Evolutionary conservation across 257 asterid genomes (phyloP).

Genomic region (Paulownia fortunei): DNA sequence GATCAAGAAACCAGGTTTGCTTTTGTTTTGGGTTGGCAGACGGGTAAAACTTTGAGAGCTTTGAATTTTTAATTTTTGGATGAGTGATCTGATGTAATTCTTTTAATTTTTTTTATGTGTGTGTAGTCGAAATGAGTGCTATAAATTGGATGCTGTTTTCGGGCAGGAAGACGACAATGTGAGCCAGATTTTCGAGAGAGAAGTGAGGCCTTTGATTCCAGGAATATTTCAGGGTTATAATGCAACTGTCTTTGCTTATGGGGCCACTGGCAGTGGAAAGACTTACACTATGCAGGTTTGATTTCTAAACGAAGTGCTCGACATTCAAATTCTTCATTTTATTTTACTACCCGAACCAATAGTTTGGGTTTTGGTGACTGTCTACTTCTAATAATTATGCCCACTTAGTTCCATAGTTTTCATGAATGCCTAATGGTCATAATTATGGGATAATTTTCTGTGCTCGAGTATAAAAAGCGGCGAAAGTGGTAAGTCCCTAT

Average conservation of each 20-base stretch:
- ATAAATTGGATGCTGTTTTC: constrained; percentile 73
- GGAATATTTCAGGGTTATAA: constrained; percentile 72
- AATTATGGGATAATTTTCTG: background rate
- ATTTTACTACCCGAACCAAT: background rate
- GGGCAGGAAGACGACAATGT: constrained; percentile 70
- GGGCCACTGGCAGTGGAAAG: constrained; percentile 98
- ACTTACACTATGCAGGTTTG: constrained; percentile 94
- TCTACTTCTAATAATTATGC: background rate
- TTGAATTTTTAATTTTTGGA: background rate
- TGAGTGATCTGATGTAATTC: background rate
- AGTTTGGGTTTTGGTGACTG: background rate
- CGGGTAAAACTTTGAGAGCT: too few relatives aligned
- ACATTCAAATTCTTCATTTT: background rate
- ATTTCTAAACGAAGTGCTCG: background rate
- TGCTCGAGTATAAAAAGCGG: background rate
- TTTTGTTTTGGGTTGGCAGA: background rate
- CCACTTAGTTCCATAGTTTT: background rate
- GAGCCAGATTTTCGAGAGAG: constrained; percentile 63
- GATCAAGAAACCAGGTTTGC: constrained; percentile 76
- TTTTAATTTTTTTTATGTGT: background rate
- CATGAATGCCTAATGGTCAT: background rate
- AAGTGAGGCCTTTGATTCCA: constrained; percentile 82
- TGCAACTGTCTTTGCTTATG: constrained; percentile 89
- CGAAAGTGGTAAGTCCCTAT: background rate
- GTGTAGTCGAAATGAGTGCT: constrained; percentile 81